These are phyloP conservation scores for Cymbidium sinense DNA, from an alignment of 106 monocot species.

Conservation along the genomic window DNA sequence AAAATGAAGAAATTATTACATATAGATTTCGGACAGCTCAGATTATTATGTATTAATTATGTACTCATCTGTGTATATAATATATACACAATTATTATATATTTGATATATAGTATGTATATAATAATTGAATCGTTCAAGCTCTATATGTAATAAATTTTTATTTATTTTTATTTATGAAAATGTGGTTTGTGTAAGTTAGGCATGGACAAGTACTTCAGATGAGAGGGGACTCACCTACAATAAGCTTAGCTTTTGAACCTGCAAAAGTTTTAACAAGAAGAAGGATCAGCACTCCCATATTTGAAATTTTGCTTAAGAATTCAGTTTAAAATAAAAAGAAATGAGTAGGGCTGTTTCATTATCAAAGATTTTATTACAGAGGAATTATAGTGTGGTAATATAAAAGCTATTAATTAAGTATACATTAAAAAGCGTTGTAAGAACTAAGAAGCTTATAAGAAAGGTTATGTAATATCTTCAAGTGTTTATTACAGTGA, in stretches of 20 bases:
- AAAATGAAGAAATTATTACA: no score
- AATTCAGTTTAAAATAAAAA: background rate
- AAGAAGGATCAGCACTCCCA: background rate
- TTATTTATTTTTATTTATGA: background rate
- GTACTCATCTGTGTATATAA: no score
- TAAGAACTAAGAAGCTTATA: background rate
- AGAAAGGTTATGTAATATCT: background rate
- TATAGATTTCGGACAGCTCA: no score
- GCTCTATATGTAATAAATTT: no score
- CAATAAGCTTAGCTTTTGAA: background rate
- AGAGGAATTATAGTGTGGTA: background rate
- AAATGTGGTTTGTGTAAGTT: background rate
- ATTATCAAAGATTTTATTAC: background rate
- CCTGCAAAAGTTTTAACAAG: background rate
- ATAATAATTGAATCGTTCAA: no score
- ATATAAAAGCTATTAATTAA: background rate
- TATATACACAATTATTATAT: no score
- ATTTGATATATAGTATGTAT: no score
- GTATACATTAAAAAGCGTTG: background rate
- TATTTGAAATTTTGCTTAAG: background rate
- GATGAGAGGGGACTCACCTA: background rate
- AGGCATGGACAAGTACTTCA: background rate
- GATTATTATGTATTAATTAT: no score
- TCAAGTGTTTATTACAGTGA: background rate
- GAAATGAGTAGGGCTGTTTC: background rate